Percentiles rank a stretch among this genome's conserved stretches.
These are phyloP conservation scores for Cenchrus fungigraminus DNA, from an alignment of 176 grass and related monocot species.

Conservation along the genomic window DNA sequence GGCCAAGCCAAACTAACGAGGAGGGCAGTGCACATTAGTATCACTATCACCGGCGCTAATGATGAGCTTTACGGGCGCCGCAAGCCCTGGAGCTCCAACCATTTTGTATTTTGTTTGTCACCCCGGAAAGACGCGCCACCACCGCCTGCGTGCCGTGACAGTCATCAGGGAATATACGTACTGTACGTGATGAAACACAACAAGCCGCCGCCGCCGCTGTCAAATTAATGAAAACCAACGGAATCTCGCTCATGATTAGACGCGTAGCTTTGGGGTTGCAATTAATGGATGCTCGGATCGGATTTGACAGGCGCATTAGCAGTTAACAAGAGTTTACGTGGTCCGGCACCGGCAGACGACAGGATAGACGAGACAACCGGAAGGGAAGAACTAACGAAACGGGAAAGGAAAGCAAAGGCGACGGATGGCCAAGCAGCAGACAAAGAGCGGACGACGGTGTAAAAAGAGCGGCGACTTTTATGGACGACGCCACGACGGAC, in stretches of 20 bases:
- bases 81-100: slow-evolving; percentile 47
- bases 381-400: neutral
- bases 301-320: neutral
- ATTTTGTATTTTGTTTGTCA: slow-evolving; percentile 61
- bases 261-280: neutral
- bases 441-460: neutral
- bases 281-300: neutral
- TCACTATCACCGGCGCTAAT: slow-evolving; percentile 33
- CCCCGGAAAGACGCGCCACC: slow-evolving; percentile 47
- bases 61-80: slow-evolving; percentile 34
- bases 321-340: neutral
- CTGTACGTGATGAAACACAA: no score
- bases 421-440: no score
- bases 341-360: no score
- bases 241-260: slow-evolving; percentile 51
- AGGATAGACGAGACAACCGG: neutral
- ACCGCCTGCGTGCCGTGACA: no score
- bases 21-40: neutral
- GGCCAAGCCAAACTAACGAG: neutral
- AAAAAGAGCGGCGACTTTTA: slow-evolving; percentile 34
- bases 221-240: neutral
- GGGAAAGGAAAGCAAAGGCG: neutral
- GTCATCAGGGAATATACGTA: slow-evolving; percentile 11
- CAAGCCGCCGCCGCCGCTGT: neutral
- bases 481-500: neutral